phyloP scores from a whole-genome alignment of 2,329 filamentous ascomycete genomes.

The Colletotrichum tabaci region DNA sequence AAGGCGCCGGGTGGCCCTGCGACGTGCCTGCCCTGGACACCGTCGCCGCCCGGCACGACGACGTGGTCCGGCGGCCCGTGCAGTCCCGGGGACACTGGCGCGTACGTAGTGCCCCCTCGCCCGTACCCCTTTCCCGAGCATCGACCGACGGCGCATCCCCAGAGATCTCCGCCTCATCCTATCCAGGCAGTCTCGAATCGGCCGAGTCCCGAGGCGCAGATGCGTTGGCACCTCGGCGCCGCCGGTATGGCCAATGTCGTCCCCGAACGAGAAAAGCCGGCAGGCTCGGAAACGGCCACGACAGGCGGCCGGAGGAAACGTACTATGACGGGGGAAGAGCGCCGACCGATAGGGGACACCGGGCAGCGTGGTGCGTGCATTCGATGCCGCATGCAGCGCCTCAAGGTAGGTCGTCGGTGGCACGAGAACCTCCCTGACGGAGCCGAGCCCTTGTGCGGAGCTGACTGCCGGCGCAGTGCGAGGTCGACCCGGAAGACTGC shows the following conservation, averaged over 20 bases:
- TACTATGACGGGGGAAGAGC: constrained; percentile 46
- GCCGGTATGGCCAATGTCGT: neutral
- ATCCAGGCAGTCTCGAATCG: too few relatives aligned
- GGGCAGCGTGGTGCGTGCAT: constrained; percentile 58
- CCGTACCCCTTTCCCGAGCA: neutral
- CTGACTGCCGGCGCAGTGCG: constrained; percentile 52
- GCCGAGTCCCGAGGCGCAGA: too few relatives aligned
- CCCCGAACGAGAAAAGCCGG: neutral
- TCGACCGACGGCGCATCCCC: neutral
- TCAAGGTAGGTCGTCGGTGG: constrained; percentile 51
- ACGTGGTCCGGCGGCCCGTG: neutral
- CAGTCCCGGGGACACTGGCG: neutral
- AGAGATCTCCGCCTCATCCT: too few relatives aligned
- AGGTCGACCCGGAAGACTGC: constrained; percentile 49
- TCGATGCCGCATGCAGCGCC: constrained; percentile 61
- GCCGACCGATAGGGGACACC: constrained; percentile 53
- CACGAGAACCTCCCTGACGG: neutral
- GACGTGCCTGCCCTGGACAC: neutral
- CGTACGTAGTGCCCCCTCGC: neutral
- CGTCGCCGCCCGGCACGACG: neutral
- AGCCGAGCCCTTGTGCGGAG: neutral
- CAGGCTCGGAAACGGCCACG: neutral
- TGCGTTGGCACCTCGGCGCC: neutral
- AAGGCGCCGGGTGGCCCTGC: neutral
- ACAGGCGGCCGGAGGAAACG: neutral